A percentile compares a stretch with the other conserved stretches of the same genome.
Evolutionary conservation across 129 eudicot genomes (phyloP).

Genomic region (Saposhnikovia divaricata): DNA sequence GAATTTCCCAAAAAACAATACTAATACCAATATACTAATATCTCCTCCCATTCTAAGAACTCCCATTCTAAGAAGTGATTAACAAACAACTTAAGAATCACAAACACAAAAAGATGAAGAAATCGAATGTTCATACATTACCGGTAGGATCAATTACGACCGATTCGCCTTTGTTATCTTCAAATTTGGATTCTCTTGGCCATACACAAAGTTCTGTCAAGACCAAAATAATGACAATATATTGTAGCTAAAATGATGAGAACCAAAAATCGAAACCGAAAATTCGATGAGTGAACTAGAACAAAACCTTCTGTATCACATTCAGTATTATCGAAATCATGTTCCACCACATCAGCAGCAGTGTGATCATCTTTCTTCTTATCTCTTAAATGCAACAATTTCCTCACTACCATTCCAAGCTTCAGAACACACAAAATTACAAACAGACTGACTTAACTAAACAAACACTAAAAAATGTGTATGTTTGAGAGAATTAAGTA

Average conservation of each 20-base stretch:
- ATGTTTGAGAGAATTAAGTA: background rate
- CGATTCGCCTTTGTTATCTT: background rate
- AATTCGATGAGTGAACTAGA: background rate
- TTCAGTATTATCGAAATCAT: slow-evolving; percentile 23
- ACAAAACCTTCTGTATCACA: slow-evolving; percentile 21
- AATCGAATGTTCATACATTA: slow-evolving; percentile 1
- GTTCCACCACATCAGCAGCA: slow-evolving; percentile 63
- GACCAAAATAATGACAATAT: background rate
- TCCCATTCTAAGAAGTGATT: background rate
- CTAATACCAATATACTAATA: background rate
- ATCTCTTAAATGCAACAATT: slow-evolving; percentile 53
- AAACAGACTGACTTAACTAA: background rate
- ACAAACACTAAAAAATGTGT: background rate
- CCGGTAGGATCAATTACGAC: background rate
- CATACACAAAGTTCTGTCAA: slow-evolving; percentile 4
- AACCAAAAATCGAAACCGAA: background rate
- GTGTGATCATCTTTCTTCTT: slow-evolving; percentile 39
- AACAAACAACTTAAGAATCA: background rate
- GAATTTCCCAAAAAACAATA: no score
- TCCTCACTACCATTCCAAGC: slow-evolving; percentile 62
- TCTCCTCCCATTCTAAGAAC: no score
- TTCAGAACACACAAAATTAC: slow-evolving; percentile 5
- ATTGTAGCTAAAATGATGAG: background rate
- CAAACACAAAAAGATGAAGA: background rate
- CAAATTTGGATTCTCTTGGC: background rate